Evolutionary conservation across 108 stramenopile genomes (phyloP), one percentile per base, ranked within the genome.

Genomic region (Halocafeteria seosinensis): DNA sequence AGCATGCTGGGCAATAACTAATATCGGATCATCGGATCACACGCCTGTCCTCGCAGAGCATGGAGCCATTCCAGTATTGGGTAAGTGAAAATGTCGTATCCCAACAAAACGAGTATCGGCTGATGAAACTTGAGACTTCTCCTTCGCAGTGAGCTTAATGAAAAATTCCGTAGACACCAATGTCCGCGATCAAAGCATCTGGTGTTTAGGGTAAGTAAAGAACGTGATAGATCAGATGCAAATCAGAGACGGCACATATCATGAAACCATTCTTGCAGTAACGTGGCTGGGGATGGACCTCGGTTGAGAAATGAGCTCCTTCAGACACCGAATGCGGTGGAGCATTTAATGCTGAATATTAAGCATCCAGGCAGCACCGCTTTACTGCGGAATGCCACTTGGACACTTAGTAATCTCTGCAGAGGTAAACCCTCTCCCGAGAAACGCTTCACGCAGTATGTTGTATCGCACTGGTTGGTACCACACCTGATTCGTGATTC

Each of bases 1-100:
- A 77, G 90, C 94, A 32, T 93, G 93, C 11, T 98, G 96, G 96
- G 92, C 92, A 21, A 68, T 98, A 33, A 98, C 96, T 53, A 98
- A 98, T 75, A 95, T 98, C 68, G 96, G 94, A 13, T 87, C 86
- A 30, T 76, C 84, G 28, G 91, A 98, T n/a, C 91, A 98, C 77
- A 98, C 96, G 37, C 82, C 86, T 63, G 88, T 94, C 37, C 94
- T 98, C n/a, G 94, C 94, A 80, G 90, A 94, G 62, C 80, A 85
- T 60, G 92, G 91, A 37, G 96, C 96, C 26, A 91, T 98, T 31
- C 92, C 92, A 64, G 92, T 94, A 64, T 94, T 98, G 71, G 88
- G 3, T 3, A 30, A 27, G 52, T 47, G 42, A 47, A n/a, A 17
- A 47, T n/a, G 42, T 17, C 42, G 17, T 47, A 17, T 47, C 42